Percentiles rank a stretch among this genome's conserved stretches.
Conservation (phyloP, 768 basidiomycete genomes). For the Pholiota microspora region DNA sequence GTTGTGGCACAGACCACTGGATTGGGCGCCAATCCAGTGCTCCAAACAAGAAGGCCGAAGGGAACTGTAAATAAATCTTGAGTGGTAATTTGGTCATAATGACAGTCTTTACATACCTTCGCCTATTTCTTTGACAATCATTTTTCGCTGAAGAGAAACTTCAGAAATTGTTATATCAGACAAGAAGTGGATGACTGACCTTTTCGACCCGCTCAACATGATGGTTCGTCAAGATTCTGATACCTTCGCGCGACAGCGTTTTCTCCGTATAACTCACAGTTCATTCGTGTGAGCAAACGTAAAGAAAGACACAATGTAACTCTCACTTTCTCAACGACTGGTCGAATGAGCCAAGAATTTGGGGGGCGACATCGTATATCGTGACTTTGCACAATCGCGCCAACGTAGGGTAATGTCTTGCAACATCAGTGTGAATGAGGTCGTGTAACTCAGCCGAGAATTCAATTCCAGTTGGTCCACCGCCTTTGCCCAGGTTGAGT, state of each 20-base stretch:
- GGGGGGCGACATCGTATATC: conserved; percentile 79
- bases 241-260: conserved; percentile 73
- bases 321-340: conserved; percentile 56
- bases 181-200: conserved; percentile 30
- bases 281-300: neutral
- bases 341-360: conserved; percentile 77
- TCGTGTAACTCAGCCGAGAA: conserved; percentile 84
- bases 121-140: conserved; percentile 70
- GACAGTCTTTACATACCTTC: conserved; percentile 43
- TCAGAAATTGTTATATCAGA: neutral
- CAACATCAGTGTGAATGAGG: conserved; percentile 65
- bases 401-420: conserved; percentile 59
- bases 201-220: conserved; percentile 70
- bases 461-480: conserved; percentile 78
- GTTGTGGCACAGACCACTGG: conserved; percentile 66
- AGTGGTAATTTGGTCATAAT: conserved; percentile 8
- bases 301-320: neutral
- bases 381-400: conserved; percentile 67
- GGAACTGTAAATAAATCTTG: conserved; percentile 45
- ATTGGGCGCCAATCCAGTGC: conserved; percentile 81
- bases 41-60: conserved; percentile 86
- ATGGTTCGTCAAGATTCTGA: conserved; percentile 67
- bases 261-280: conserved; percentile 54
- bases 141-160: conserved; percentile 43
- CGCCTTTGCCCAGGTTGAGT: conserved; percentile 38